Evolutionary conservation across 1,139 yeast species (phyloP), one percentile per base, ranked within the genome.

Genomic region (Saccharomyces hybrid): DNA sequence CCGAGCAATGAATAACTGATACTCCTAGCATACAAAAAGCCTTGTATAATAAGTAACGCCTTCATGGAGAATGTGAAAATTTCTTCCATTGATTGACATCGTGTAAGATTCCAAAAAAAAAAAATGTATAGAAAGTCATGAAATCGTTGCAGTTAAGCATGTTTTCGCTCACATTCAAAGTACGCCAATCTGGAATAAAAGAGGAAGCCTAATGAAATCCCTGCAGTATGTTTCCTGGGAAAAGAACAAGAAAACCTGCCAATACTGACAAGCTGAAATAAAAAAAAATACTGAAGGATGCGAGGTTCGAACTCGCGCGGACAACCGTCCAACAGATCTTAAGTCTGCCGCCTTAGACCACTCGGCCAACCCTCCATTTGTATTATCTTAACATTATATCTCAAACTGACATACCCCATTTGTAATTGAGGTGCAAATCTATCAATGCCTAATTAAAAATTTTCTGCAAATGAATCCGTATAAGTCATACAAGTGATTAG

Each of bases 301-400:
- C 84, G 84, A 80, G 85, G 84, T 80, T 81, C 85, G 85, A 81
- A 81, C 85, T 80, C 84, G 84, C 85, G 84, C 85, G 85, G 85
- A 79, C 80, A 61, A 50, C 52, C 52, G 52, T 50, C 52, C 52
- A 50, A 50, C 52, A 50, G 52, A 50, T 50, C 52, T 50, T 50
- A 50, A 50, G 52, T 50, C 52, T 50, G 52, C 52, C 52, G 52
- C 52, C 52, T 50, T 50, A 50, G 52, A 50, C 52, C 52, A 50
- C 52, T 50, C 52, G 52, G 52, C 52, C 52, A 50, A 50, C 52
- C 52, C 52, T 50, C 52, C 53, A 29, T 4, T 3, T 3, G 9
- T n/a, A n/a, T n/a, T n/a, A n/a, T n/a, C n/a, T n/a, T n/a, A n/a
- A n/a, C n/a, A n/a, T n/a, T n/a, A n/a, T n/a, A n/a, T n/a, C n/a